These are phyloP conservation scores for Tetracladium setigerum DNA, from an alignment of 495 filamentous ascomycete species.

Conservation along the genomic window DNA sequence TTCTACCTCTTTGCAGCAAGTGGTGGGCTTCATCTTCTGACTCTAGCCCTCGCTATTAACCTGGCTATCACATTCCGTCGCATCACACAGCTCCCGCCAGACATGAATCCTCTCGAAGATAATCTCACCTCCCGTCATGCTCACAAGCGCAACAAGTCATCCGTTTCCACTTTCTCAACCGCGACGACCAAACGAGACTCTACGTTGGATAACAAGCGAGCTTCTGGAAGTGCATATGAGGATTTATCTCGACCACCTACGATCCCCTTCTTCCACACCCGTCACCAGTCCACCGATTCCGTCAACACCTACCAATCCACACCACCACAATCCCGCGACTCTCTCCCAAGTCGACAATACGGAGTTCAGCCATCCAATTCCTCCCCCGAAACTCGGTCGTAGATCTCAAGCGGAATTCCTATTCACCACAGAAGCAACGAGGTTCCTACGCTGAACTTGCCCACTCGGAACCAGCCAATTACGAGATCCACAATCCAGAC, in stretches of 20 bases:
- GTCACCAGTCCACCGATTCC: constrained; percentile 48
- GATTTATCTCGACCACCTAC: constrained; percentile 51
- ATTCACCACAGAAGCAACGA: constrained; percentile 27
- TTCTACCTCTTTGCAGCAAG: constrained; percentile 56
- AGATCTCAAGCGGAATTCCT: constrained; percentile 35
- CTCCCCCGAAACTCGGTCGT: constrained; percentile 37
- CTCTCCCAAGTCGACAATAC: constrained; percentile 44
- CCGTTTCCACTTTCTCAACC: constrained; percentile 45
- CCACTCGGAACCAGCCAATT: background rate
- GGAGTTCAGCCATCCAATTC: constrained; percentile 31
- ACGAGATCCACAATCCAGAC: constrained; percentile 21
- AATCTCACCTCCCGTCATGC: constrained; percentile 68
- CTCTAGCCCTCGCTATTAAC: constrained; percentile 60
- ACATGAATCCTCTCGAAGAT: constrained; percentile 87
- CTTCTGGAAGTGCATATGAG: constrained; percentile 41
- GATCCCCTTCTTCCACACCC: constrained; percentile 71
- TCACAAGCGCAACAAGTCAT: constrained; percentile 65
- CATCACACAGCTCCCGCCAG: constrained; percentile 72
- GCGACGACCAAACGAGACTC: constrained; percentile 41
- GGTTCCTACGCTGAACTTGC: constrained; percentile 23
- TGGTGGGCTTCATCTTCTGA: constrained; percentile 61
- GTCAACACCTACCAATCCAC: constrained; percentile 36
- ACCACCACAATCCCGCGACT: constrained; percentile 33
- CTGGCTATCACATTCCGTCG: constrained; percentile 69
- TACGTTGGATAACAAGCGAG: constrained; percentile 36